Conservation (phyloP, 805 yeast species). For the Yamadazyma laniorum region DNA sequence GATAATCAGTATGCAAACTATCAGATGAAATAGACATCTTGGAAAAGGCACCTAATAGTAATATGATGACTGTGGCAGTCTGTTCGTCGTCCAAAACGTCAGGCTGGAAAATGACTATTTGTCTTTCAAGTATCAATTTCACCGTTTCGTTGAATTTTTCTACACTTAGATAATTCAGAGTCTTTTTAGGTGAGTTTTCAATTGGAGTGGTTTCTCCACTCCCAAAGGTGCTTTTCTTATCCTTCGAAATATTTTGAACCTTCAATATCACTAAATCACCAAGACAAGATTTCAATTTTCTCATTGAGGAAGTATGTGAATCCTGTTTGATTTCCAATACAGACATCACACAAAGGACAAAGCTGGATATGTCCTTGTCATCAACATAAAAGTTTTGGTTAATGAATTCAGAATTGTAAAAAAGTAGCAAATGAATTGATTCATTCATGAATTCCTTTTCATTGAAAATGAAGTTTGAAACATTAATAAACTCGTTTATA, state of each 20-base stretch:
- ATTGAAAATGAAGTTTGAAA: conserved; percentile 34
- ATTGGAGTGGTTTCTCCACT: conserved; percentile 1
- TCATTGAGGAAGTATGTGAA: conserved; percentile 9
- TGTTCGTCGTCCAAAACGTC: conserved; percentile 33
- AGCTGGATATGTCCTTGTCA: conserved; percentile 22
- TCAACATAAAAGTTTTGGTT: conserved; percentile 25
- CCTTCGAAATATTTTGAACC: conserved; percentile 15
- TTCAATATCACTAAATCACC: conserved; percentile 25
- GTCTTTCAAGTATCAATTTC: conserved; percentile 33
- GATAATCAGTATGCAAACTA: conserved; percentile 20
- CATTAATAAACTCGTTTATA: conserved; percentile 30
- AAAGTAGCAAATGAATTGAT: conserved; percentile 23
- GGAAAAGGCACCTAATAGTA: conserved; percentile 30
- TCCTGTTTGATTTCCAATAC: conserved; percentile 26
- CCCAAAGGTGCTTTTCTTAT: conserved; percentile 1
- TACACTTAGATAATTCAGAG: not conserved
- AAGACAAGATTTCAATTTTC: conserved; percentile 21
- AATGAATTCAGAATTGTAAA: conserved; percentile 30
- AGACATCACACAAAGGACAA: conserved; percentile 27
- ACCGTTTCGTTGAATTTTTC: conserved; percentile 18
- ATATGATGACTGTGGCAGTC: conserved; percentile 30
- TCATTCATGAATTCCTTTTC: conserved; percentile 28
- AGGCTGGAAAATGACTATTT: conserved; percentile 26
- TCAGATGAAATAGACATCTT: conserved; percentile 18
- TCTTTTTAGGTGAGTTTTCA: not conserved